Percentiles rank a stretch among this genome's conserved stretches.
These are phyloP conservation scores for Litsea cubeba DNA, from an alignment of 164 flowering plant genomes.

Conservation along the genomic window DNA sequence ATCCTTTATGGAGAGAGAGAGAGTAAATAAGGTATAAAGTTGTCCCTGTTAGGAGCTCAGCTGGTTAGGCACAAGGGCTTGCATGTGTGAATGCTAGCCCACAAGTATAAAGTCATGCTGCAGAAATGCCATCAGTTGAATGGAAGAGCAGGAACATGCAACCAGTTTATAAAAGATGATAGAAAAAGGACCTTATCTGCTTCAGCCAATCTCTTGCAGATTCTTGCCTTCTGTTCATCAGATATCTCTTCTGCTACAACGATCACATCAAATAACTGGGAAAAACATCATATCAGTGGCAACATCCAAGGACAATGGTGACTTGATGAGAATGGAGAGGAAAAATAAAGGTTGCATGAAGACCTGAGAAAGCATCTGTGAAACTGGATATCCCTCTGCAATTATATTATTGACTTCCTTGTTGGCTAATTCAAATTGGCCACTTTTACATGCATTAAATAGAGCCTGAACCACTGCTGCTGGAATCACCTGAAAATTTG, in stretches of 20 bases:
- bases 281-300: constrained; percentile 1
- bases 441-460: constrained; percentile 71
- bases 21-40: background rate
- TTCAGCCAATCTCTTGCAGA: constrained; percentile 77
- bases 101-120: background rate
- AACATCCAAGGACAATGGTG: background rate
- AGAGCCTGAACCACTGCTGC: constrained; percentile 53
- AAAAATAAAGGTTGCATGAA: background rate
- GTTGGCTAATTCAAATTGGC: constrained; percentile 79
- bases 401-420: constrained; percentile 68
- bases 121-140: background rate
- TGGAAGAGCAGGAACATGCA: background rate
- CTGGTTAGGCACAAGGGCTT: background rate
- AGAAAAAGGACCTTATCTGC: constrained; percentile 69
- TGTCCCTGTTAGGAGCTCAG: background rate
- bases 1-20: background rate
- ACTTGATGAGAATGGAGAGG: background rate
- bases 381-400: constrained; percentile 94
- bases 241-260: constrained; percentile 69
- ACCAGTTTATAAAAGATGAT: background rate
- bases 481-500: constrained; percentile 66
- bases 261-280: constrained; percentile 52
- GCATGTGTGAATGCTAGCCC: background rate
- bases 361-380: constrained; percentile 94
- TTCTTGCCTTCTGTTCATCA: constrained; percentile 90